phyloP scores from a whole-genome alignment of 2,329 filamentous ascomycete species.

The Exophiala alcalophila region DNA sequence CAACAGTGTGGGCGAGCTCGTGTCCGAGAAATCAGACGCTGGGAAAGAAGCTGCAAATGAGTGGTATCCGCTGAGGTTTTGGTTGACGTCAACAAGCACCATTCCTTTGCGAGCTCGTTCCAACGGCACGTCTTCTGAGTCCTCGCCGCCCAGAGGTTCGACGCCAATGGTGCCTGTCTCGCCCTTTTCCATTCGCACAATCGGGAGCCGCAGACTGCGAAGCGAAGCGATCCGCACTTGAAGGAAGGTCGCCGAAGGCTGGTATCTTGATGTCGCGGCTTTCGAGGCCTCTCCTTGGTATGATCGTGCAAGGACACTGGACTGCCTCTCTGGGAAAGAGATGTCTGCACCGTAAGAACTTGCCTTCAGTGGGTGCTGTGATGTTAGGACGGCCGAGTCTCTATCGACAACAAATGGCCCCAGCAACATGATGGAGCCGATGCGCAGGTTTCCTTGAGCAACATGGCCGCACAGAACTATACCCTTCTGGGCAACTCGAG shows the following conservation, averaged over 20 bases:
- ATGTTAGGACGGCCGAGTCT: conserved; percentile 4
- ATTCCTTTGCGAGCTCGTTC: conserved; percentile 30
- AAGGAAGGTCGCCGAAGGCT: conserved; percentile 15
- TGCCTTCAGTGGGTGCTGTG: conserved; percentile 11
- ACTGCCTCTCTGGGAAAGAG: background rate
- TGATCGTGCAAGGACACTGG: conserved; percentile 12
- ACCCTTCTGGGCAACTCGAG: conserved; percentile 51
- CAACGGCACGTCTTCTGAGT: conserved; percentile 7
- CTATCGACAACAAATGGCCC: conserved; percentile 63
- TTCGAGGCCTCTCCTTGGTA: conserved; percentile 13
- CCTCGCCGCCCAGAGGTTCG: conserved; percentile 10
- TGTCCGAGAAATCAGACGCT: conserved; percentile 51
- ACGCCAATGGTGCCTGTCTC: conserved; percentile 84
- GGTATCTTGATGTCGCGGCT: background rate
- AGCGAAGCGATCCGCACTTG: conserved; percentile 78
- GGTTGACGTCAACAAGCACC: conserved; percentile 20
- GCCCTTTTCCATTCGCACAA: conserved; percentile 69
- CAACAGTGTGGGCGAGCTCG: conserved; percentile 54
- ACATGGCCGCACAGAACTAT: conserved; percentile 83
- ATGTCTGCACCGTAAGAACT: conserved; percentile 17
- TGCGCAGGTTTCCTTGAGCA: conserved; percentile 70
- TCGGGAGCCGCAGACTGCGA: conserved; percentile 80
- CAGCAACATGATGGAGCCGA: conserved; percentile 74
- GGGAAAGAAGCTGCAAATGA: conserved; percentile 60
- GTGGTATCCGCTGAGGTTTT: conserved; percentile 9